Base-by-base conservation (phyloP, 495 filamentous ascomycete species). In the Jackrogersella multiformis region DNA sequence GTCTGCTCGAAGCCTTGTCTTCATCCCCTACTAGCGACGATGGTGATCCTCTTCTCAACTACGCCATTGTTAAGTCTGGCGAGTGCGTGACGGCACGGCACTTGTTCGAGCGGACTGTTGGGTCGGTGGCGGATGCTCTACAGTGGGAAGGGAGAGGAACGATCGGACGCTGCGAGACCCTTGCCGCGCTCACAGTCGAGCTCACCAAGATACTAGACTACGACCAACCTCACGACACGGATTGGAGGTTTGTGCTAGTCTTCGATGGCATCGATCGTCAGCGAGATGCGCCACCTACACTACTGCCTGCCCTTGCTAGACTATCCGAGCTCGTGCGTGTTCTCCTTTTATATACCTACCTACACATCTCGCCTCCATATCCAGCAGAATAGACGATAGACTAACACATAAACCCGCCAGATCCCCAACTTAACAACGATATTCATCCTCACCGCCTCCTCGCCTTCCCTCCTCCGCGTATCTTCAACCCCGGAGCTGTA, bases 71-170 rank as follows among this genome's bases (percentile, higher is more conserved):
- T 49, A 88, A 87, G 61, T 93, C 88, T 34, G 78, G 84, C 52
- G 94, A 98, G 82, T 97, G 93, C 71, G 91, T 99, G 52, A 96
- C 93, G 0, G 89, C 87, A 0, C 88, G 95, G 24, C 95, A 99
- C 77, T 80, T 99, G 5, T 88, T 96, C 34, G 92, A 94, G 72
- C 84, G 81, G 23, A 87, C 85, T 0, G 75, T 88, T 6, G 80
- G 78, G 2, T 77, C 77, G 21, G 79, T 90, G 64, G 75, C 86
- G 61, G 77, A 86, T 75, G 75, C 81, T 74, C 34, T 90, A 72
- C 39, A 76, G 68, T 60, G 69, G 81, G 73, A 84, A 42, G 70
- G 34, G 20, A 24, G 42, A 16, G 46, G 34, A 21, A 70, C 64
- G 54, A 76, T 72, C 5, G 69, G 81, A 38, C 81, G 88, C 61